Evolutionary conservation across 2,329 filamentous ascomycete genomes (phyloP).

Genomic region (Leptoxyphium fumago): DNA sequence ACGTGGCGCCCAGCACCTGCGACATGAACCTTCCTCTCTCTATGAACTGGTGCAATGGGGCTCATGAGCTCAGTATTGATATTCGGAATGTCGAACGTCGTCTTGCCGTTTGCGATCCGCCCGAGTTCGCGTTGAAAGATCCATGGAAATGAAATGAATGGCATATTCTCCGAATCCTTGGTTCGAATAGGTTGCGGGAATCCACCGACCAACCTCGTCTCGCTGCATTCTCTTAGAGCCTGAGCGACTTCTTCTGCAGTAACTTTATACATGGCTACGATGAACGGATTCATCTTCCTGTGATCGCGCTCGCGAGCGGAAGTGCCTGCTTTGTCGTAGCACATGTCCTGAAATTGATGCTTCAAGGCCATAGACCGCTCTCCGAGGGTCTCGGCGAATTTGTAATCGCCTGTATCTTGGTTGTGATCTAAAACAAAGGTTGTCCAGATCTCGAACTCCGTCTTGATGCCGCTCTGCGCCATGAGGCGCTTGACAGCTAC

Average conservation of each 20-base stretch:
- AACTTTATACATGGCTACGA: conserved; percentile 76
- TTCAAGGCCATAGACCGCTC: conserved; percentile 51
- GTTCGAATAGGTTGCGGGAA: conserved; percentile 22
- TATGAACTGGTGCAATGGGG: neutral
- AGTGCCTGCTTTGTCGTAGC: conserved; percentile 47
- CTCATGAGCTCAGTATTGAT: neutral
- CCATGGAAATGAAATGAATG: conserved; percentile 90
- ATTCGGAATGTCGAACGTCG: neutral
- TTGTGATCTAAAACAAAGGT: conserved; percentile 69
- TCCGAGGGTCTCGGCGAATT: conserved; percentile 71
- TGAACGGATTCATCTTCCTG: conserved; percentile 50
- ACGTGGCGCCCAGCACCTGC: neutral
- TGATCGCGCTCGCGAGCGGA: conserved; percentile 26
- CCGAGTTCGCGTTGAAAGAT: conserved; percentile 62
- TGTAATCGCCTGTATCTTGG: conserved; percentile 62
- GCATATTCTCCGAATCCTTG: conserved; percentile 42
- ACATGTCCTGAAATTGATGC: conserved; percentile 51
- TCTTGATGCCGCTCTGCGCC: conserved; percentile 67
- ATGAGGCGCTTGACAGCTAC: conserved; percentile 62
- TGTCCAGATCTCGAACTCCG: conserved; percentile 86
- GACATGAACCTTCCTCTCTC: neutral
- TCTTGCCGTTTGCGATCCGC: neutral
- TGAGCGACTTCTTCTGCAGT: conserved; percentile 56
- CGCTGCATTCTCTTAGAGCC: conserved; percentile 38
- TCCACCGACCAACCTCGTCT: conserved; percentile 26